A percentile compares a stretch with the other conserved stretches of the same genome.
phyloP scores from a whole-genome alignment of 176 grass and related monocot genomes.

The Carex pumila region DNA sequence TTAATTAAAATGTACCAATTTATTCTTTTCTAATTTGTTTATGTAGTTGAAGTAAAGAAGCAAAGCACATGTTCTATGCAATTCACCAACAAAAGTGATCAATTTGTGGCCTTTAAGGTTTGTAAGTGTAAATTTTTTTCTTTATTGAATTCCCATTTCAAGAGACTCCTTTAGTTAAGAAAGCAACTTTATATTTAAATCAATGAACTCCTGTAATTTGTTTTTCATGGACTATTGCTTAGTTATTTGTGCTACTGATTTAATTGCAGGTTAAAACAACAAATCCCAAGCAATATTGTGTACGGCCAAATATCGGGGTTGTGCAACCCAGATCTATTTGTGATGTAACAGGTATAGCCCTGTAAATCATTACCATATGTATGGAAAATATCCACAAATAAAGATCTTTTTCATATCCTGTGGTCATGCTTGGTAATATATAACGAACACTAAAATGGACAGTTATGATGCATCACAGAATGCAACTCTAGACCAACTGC shows the following conservation, averaged over 20 bases:
- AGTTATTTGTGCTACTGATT: not conserved
- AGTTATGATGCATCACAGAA: not conserved
- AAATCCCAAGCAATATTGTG: constrained; percentile 95
- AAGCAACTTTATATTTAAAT: not conserved
- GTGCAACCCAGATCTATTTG: constrained; percentile 65
- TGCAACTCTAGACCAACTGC: not conserved
- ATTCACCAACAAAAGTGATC: constrained; percentile 90
- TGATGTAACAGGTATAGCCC: constrained; percentile 72
- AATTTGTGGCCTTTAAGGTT: constrained; percentile 95
- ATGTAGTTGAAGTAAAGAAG: constrained; percentile 81
- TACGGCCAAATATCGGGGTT: constrained; percentile 83
- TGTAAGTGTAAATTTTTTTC: not conserved
- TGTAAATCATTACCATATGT: not conserved
- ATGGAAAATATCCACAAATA: not conserved
- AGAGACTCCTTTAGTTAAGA: not conserved
- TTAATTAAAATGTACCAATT: constrained; percentile 11
- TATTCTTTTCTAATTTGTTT: not conserved
- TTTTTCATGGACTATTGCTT: not conserved
- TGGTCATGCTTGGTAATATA: not conserved
- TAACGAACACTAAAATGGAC: not conserved
- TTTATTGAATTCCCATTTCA: not conserved
- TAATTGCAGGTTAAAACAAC: constrained; percentile 80
- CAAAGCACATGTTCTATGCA: constrained; percentile 95
- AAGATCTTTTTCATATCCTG: not conserved
- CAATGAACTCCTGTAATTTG: constrained; percentile 2